Evolutionary conservation across 2,329 filamentous ascomycete species (phyloP), one percentile per base, ranked within the genome.

Genomic region (Diaporthe helianthi): DNA sequence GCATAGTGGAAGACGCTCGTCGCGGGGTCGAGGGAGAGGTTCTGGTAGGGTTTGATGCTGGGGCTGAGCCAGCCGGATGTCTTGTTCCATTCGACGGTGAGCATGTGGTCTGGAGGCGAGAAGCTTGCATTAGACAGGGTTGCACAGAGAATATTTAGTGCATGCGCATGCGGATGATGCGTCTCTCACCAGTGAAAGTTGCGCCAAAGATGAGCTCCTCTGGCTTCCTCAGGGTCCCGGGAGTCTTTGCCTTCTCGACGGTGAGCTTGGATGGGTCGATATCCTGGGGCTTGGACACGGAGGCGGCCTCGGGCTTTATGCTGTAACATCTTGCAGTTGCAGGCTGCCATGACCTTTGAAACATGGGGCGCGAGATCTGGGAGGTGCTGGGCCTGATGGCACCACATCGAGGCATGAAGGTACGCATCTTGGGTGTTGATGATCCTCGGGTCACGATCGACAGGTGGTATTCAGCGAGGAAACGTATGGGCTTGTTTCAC

Each of bases 1-100:
- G 93, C 96, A 82, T 99, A 99, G 87, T 99, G 96, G 83, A 99
- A 95, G 72, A 98, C 96, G 83, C 94, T 98, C 41, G 93, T 96
- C 52, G 96, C 93, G 31, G 96, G 96, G 80, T 98, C 96, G 76
- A 99, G 91, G 54, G 93, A 95, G 75, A 99, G 92, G 83, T 98
- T 98, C 82, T 98, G 94, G 85, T 98, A 98, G 24, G 96, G 96
- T 22, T 88, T 90, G 78, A 99, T 98, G 73, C 89, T 86, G 69
- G 95, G 93, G 17, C 90, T 82, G 51, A 91, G 83, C 96, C 96
- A 98, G 79, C 94, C 96, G 73, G 92, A 85, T 60, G 87, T 84
- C 71, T 93, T 89, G 67, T 92, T 95, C 96, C 96, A 99, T 85
- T 98, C 94, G 75, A 97, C 87, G 70, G 92, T 90, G 77, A 98